Evolutionary conservation across 129 eudicot genomes (phyloP), one percentile per base, ranked within the genome.

Genomic region (Chrysanthemum seticuspe): DNA sequence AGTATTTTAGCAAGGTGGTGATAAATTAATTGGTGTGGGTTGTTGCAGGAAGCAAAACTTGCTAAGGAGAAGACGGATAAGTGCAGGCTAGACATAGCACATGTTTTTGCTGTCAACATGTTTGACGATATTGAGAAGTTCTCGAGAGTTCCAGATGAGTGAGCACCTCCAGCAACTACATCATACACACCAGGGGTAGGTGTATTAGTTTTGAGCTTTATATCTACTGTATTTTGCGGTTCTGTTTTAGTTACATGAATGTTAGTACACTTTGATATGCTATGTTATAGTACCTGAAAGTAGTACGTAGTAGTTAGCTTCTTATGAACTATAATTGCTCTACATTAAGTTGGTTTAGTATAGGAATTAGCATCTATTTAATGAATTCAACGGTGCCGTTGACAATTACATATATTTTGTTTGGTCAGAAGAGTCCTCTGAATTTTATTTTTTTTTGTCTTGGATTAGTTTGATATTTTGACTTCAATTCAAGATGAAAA

Each of bases 101-200:
- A 91, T 52, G 80, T 88, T 73, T 85, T 88, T 80, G 80, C 85
- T 80, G 96, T 88, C 13, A 91, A 79, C 74, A 77, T 86, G 91
- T 88, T 91, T 64, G 90, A 88, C 71, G 96, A 88, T 51, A 80
- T 91, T 40, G 97, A 91, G 54, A 91, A 88, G 85, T 88, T 84
- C 76, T 68, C 80, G 88, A 86, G 82, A 66, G 92, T 88, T 70
- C 97, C 97, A 54, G 95, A 91, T 66, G 90, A 92, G 88, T 66
- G 90, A 92, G 88, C 97, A 31, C 96, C 95, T 49, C 97, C 97
- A 49, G 97, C 88, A 69, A 73, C 79, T 63, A 86, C 84, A 75
- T 90, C 92, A 1, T 88, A 91, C 65, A 49, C 60, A 40, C 89
- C 96, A 53, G 85, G 88, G 91, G 97, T 91, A 80, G 34, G 83